These are phyloP conservation scores for Candida sp. DNA, from an alignment of 1,139 yeast species.

Conservation along the genomic window DNA sequence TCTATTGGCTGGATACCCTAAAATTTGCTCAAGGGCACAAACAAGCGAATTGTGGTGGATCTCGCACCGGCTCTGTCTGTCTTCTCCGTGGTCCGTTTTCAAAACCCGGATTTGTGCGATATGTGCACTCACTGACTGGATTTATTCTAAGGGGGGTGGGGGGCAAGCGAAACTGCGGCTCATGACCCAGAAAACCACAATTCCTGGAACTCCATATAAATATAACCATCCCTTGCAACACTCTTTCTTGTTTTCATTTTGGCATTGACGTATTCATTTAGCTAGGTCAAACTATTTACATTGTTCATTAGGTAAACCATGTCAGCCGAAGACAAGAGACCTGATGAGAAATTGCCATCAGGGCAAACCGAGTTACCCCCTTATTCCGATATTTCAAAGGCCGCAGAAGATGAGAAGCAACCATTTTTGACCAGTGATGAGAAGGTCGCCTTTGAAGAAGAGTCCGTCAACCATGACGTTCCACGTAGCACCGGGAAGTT, in stretches of 20 bases:
- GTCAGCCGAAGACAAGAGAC: conserved; percentile 1
- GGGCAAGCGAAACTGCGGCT: neutral
- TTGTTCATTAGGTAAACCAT: neutral
- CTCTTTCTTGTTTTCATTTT: too few relatives aligned
- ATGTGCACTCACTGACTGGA: neutral
- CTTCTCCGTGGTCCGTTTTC: neutral
- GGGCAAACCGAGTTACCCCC: conserved; percentile 2
- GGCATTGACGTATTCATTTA: too few relatives aligned
- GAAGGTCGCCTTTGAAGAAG: neutral
- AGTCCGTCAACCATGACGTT: neutral
- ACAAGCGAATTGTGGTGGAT: neutral
- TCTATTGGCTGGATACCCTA: too few relatives aligned
- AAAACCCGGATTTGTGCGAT: neutral
- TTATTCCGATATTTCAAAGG: conserved; percentile 1
- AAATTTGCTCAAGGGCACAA: too few relatives aligned
- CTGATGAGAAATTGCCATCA: neutral
- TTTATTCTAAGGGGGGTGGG: neutral
- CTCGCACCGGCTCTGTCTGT: neutral
- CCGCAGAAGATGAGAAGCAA: neutral
- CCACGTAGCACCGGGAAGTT: neutral
- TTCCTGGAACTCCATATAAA: too few relatives aligned
- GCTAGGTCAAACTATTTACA: too few relatives aligned
- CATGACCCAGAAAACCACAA: neutral
- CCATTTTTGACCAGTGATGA: neutral
- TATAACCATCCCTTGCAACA: too few relatives aligned